A percentile compares a stretch with the other conserved stretches of the same genome.
phyloP scores from a whole-genome alignment of 2,329 filamentous ascomycete genomes.

The Fusarium incarnatum region DNA sequence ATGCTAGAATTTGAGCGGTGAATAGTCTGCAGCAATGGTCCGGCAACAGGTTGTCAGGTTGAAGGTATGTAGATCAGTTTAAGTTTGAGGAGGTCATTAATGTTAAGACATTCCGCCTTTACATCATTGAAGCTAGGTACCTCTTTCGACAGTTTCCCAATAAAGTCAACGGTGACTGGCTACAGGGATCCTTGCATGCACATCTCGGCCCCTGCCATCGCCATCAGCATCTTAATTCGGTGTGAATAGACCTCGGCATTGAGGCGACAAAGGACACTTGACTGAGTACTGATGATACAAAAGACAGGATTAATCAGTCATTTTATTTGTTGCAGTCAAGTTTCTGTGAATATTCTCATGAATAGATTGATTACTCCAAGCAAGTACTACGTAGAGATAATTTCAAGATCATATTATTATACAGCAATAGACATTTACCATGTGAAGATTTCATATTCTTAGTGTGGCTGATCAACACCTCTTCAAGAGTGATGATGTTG shows the following conservation, averaged over 20 bases:
- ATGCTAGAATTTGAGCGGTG: background rate
- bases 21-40: background rate
- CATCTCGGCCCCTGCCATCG: conserved; percentile 12
- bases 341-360: background rate
- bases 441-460: background rate
- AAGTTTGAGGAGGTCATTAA: conserved; percentile 11
- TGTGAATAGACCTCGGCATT: background rate
- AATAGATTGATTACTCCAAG: background rate
- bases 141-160: background rate
- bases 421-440: background rate
- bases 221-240: conserved; percentile 34
- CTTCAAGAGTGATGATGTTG: background rate
- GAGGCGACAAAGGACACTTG: background rate
- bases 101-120: conserved; percentile 12
- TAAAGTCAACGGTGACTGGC: background rate
- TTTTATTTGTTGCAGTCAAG: background rate
- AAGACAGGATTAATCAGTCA: background rate
- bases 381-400: background rate
- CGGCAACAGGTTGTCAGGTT: background rate
- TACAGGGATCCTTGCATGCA: conserved; percentile 12
- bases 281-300: background rate
- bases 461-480: background rate
- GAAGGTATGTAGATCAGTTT: background rate
- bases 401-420: background rate
- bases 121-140: conserved; percentile 17